Evolutionary conservation across 305 asterid genomes (phyloP).

Genomic region (Solanum hybrid): DNA sequence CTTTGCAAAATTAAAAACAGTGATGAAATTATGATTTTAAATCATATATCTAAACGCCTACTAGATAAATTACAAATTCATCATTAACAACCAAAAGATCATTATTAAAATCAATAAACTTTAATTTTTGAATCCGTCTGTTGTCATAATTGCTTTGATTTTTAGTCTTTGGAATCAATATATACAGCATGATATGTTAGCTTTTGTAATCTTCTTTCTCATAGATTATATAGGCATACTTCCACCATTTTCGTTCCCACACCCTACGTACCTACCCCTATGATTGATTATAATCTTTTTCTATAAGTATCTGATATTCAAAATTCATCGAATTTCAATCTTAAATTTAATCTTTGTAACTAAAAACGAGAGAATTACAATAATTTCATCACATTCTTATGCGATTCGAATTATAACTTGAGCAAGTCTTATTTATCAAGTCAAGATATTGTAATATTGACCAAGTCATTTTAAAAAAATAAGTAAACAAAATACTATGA

Average conservation of each 20-base stretch:
- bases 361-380: neutral
- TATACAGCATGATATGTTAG: neutral
- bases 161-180: neutral
- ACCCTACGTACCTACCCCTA: neutral
- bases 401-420: neutral
- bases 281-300: neutral
- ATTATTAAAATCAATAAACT: neutral
- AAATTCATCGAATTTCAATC: fast-evolving
- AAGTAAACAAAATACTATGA: neutral
- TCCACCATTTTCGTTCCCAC: neutral
- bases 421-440: neutral
- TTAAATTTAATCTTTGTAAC: neutral
- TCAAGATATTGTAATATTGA: neutral
- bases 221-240: neutral
- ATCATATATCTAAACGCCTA: neutral
- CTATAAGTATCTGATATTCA: neutral
- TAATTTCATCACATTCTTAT: neutral
- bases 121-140: neutral
- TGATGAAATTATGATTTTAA: neutral
- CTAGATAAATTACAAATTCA: neutral
- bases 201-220: neutral
- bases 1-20: neutral
- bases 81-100: neutral
- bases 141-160: neutral
- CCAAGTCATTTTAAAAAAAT: neutral